Evolutionary conservation across 2,329 filamentous ascomycete species (phyloP).

Genomic region (Diaporthe humulicola): DNA sequence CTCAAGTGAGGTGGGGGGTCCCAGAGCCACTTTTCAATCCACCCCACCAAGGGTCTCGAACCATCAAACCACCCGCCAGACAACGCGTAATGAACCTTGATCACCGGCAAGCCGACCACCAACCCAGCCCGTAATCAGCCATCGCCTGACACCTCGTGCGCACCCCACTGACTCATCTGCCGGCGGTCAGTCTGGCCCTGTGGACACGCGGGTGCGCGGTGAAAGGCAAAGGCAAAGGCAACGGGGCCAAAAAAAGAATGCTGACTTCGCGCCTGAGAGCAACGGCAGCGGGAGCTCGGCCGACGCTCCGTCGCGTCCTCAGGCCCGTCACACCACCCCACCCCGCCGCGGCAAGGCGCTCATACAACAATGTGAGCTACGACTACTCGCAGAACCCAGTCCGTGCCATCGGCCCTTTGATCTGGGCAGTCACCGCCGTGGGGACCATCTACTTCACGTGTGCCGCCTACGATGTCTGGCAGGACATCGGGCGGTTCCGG

Average conservation of each 20-base stretch:
- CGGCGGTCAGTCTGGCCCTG: not conserved
- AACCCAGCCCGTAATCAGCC: not conserved
- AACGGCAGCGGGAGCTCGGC: not conserved
- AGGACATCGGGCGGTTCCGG: constrained; percentile 23
- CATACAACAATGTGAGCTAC: not conserved
- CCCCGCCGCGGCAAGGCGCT: not conserved
- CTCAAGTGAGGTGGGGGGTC: not conserved
- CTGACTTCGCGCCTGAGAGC: not conserved
- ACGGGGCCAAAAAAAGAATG: too few species aligned
- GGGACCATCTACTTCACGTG: constrained; percentile 37
- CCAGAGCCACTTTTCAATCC: constrained; percentile 20
- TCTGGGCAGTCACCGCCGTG: constrained; percentile 43
- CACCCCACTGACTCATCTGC: constrained; percentile 4
- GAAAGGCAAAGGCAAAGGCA: not conserved
- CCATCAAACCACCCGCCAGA: constrained; percentile 17
- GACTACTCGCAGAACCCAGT: constrained; percentile 38
- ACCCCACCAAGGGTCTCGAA: not conserved
- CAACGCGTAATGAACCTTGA: not conserved
- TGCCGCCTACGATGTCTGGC: constrained; percentile 26
- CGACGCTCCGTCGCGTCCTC: not conserved
- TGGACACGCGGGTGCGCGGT: constrained; percentile 1
- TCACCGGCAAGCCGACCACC: not conserved
- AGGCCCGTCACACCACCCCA: not conserved
- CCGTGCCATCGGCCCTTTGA: constrained; percentile 40
- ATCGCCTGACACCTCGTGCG: constrained; percentile 2